Conservation (phyloP, 164 flowering plant species). For the Vitis rupestris region DNA sequence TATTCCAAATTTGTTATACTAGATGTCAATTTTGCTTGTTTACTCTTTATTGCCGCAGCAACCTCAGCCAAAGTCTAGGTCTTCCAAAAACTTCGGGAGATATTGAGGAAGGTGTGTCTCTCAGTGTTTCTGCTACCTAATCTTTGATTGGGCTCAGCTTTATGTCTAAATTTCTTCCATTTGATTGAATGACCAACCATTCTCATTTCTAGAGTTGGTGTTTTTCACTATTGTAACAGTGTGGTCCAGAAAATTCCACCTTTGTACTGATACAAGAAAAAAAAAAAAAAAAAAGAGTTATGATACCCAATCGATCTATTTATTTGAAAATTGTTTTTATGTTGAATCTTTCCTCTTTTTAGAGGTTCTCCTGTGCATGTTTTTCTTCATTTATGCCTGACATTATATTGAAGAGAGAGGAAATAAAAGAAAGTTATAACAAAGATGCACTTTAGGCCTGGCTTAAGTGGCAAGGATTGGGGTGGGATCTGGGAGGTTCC, state of each 20-base stretch:
- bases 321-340: no score
- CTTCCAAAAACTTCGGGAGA: constrained; percentile 24
- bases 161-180: neutral
- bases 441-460: no score
- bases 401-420: no score
- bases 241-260: neutral
- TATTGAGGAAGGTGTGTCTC: constrained; percentile 35
- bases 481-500: no score
- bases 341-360: no score
- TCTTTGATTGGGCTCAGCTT: neutral
- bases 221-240: neutral
- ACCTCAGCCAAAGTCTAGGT: constrained; percentile 30
- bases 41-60: constrained; percentile 33
- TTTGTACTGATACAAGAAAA: neutral
- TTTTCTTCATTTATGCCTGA: no score
- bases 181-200: neutral
- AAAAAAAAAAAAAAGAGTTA: neutral
- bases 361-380: no score
- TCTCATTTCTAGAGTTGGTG: neutral
- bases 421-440: no score
- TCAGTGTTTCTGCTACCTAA: neutral
- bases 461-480: no score
- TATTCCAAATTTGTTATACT: neutral
- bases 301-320: neutral
- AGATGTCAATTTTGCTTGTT: neutral